Evolutionary conservation across 73 alveolate species (phyloP).

Genomic region (Paramecium primaurelia): DNA sequence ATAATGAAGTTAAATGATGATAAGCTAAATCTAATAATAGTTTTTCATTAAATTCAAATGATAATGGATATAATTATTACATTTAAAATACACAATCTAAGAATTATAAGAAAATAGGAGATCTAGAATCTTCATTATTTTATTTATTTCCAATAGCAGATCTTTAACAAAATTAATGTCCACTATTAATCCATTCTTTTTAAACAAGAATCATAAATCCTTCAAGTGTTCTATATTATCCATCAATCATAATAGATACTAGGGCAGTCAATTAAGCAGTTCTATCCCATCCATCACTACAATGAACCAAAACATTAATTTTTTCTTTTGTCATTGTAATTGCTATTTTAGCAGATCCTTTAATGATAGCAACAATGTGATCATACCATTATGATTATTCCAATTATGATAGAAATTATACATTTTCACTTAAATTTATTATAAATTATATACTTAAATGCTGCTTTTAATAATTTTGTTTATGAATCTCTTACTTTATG

Average conservation of each 20-base stretch:
- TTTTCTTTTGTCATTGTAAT: constrained; percentile 36
- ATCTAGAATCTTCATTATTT: constrained; percentile 73
- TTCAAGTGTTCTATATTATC: constrained; percentile 89
- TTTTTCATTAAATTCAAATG: constrained; percentile 85
- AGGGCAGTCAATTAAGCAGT: constrained; percentile 91
- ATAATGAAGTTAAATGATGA: constrained; percentile 78
- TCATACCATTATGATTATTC: constrained; percentile 60
- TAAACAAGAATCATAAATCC: constrained; percentile 92
- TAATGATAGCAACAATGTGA: constrained; percentile 54
- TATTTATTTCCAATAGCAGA: constrained; percentile 77
- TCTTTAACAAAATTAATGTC: constrained; percentile 92
- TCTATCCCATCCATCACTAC: constrained; percentile 99
- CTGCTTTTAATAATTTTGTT: constrained; percentile 45
- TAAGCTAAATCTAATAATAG: constrained; percentile 81
- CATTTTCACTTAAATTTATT: neutral
- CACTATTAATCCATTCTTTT: constrained; percentile 96
- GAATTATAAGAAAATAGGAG: constrained; percentile 94
- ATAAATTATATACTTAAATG: neutral
- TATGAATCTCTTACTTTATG: constrained; percentile 93
- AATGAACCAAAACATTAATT: constrained; percentile 86
- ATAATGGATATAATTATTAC: constrained; percentile 76
- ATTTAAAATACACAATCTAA: constrained; percentile 92
- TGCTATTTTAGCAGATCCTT: constrained; percentile 59
- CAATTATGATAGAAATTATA: constrained; percentile 33
- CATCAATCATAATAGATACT: constrained; percentile 88